These are phyloP conservation scores for Cordyceps militaris DNA, from an alignment of 2,329 filamentous ascomycete genomes.

Conservation along the genomic window DNA sequence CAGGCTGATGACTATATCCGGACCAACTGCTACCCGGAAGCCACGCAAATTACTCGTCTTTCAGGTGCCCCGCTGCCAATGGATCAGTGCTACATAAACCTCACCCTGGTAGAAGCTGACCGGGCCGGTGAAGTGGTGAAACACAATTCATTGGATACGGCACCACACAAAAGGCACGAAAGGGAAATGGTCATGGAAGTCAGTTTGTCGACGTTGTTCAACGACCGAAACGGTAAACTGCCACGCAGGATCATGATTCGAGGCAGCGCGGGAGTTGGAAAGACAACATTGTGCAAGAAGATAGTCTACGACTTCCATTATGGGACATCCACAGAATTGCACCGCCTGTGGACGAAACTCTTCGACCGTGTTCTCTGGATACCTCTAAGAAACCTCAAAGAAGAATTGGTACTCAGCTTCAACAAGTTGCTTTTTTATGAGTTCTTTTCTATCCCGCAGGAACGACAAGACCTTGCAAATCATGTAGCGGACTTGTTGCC, in stretches of 20 bases:
- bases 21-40: constrained; percentile 17
- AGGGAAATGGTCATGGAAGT: too few species aligned
- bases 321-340: constrained; percentile 10
- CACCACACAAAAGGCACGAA: too few species aligned
- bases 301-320: constrained; percentile 28
- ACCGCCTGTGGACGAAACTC: constrained; percentile 18
- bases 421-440: constrained; percentile 21
- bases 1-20: constrained; percentile 20
- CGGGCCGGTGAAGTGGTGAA: too few species aligned
- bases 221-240: too few species aligned
- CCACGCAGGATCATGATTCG: constrained; percentile 28
- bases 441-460: constrained; percentile 20
- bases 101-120: too few species aligned
- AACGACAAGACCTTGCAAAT: neutral
- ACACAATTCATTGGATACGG: too few species aligned
- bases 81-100: too few species aligned
- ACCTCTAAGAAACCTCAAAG: constrained; percentile 30
- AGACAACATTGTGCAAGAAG: constrained; percentile 36
- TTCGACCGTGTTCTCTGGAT: constrained; percentile 35
- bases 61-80: too few species aligned
- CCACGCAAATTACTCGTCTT: too few species aligned
- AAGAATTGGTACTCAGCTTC: constrained; percentile 13
- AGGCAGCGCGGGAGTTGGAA: constrained; percentile 32
- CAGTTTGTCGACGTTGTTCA: too few species aligned
- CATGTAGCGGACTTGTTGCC: neutral